Evolutionary conservation across 1,284 basidiomycete genomes (phyloP).

Genomic region (Coniferiporia sulphurascens): DNA sequence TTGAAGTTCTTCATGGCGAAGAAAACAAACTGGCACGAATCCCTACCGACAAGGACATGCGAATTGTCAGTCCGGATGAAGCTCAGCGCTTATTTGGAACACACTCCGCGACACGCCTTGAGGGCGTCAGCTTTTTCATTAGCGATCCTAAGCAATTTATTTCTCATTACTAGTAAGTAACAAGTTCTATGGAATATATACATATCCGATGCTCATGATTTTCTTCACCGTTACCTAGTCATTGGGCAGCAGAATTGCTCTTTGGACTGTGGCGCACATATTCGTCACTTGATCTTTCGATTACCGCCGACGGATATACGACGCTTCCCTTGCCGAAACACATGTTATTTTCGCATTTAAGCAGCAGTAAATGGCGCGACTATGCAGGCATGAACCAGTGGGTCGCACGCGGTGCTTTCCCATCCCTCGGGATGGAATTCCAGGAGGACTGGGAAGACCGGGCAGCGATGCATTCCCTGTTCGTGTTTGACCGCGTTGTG

Average conservation of each 20-base stretch:
- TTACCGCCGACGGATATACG: constrained; percentile 59
- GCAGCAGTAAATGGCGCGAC: constrained; percentile 79
- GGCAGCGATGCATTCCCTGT: constrained; percentile 57
- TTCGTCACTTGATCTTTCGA: constrained; percentile 68
- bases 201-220: too few species aligned
- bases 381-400: constrained; percentile 81
- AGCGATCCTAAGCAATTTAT: constrained; percentile 84
- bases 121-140: constrained; percentile 53
- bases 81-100: constrained; percentile 67
- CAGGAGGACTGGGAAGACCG: constrained; percentile 78
- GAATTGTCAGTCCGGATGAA: constrained; percentile 63
- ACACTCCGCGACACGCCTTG: neutral
- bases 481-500: constrained; percentile 77
- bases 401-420: constrained; percentile 71
- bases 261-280: constrained; percentile 89
- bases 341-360: constrained; percentile 71
- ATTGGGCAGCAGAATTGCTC: constrained; percentile 84
- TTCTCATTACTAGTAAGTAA: constrained; percentile 62
- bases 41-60: constrained; percentile 75
- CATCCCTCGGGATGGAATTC: constrained; percentile 71
- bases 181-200: too few species aligned
- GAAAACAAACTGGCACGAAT: constrained; percentile 43
- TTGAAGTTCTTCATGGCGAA: constrained; percentile 32
- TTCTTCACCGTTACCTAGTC: constrained; percentile 25
- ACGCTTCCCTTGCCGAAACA: constrained; percentile 67